Conservation (phyloP, 2,329 filamentous ascomycete genomes). For the Colletotrichum scovillei region DNA sequence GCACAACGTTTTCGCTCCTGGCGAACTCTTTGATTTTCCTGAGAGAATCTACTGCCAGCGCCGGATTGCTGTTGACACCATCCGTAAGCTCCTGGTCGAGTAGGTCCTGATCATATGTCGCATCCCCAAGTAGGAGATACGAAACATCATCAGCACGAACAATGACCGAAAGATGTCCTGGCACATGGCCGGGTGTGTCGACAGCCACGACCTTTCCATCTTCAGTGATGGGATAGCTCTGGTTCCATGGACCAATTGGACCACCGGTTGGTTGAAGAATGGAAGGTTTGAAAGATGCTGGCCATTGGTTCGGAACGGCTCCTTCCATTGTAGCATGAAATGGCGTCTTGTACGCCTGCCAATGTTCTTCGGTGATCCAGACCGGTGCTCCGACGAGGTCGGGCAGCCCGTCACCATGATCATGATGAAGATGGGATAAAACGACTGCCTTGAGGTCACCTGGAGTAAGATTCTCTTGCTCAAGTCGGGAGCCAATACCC, state of each 20-base stretch:
- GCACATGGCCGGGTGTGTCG: too few relatives aligned
- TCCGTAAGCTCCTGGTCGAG: neutral
- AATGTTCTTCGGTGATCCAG: neutral
- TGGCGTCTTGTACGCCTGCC: neutral
- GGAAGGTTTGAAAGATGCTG: too few relatives aligned
- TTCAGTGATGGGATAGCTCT: too few relatives aligned
- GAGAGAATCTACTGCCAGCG: neutral
- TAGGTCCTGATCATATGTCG: slow-evolving; percentile 3
- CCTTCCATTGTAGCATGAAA: neutral
- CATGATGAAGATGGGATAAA: neutral
- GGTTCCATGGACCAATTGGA: too few relatives aligned
- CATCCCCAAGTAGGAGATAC: neutral
- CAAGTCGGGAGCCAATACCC: neutral
- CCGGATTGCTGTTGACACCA: neutral
- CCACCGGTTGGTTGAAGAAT: too few relatives aligned
- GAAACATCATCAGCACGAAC: too few relatives aligned
- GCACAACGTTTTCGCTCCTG: too few relatives aligned
- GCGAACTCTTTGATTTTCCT: too few relatives aligned
- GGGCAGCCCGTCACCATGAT: slow-evolving; percentile 3
- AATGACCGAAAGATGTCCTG: too few relatives aligned
- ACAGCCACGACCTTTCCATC: too few relatives aligned
- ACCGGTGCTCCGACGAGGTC: neutral
- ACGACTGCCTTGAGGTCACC: neutral
- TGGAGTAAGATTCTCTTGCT: neutral
- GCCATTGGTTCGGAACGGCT: too few relatives aligned